These are phyloP conservation scores for Leptographium lundbergii DNA, from an alignment of 2,329 filamentous ascomycete genomes.

Conservation along the genomic window DNA sequence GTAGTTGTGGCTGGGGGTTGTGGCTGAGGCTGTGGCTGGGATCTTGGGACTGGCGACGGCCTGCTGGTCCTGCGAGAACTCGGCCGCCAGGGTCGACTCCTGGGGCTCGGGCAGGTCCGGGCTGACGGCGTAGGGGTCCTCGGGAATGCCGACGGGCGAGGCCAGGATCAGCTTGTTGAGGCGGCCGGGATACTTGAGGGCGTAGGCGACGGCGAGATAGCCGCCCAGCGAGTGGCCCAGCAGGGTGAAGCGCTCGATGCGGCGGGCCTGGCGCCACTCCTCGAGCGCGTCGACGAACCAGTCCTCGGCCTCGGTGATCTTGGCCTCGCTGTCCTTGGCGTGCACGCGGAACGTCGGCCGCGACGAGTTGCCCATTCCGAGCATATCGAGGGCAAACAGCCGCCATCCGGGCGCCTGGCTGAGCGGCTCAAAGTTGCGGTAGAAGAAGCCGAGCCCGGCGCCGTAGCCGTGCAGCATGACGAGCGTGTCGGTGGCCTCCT, in stretches of 20 bases:
- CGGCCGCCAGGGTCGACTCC: conserved; percentile 60
- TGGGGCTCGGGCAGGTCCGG: conserved; percentile 67
- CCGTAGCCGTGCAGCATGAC: conserved; percentile 97
- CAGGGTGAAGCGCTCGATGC: conserved; percentile 86
- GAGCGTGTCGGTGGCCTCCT: conserved; percentile 69
- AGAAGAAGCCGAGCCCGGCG: conserved; percentile 92
- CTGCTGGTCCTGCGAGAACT: conserved; percentile 66
- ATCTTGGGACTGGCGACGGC: too few species aligned
- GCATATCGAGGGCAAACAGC: conserved; percentile 84
- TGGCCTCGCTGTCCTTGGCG: conserved; percentile 68
- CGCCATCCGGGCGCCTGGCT: conserved; percentile 72
- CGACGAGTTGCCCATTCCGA: conserved; percentile 85
- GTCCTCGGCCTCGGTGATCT: conserved; percentile 78
- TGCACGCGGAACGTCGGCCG: conserved; percentile 75
- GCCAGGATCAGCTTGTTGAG: conserved; percentile 94
- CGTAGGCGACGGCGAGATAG: conserved; percentile 90
- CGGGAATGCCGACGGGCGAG: conserved; percentile 86
- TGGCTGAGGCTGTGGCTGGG: too few species aligned
- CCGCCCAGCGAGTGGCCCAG: conserved; percentile 89
- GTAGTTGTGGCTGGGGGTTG: conserved; percentile 17
- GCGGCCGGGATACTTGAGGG: conserved; percentile 87
- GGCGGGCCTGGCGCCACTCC: conserved; percentile 82
- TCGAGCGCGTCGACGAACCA: conserved; percentile 96
- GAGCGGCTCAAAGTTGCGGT: conserved; percentile 90
- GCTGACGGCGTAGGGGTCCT: conserved; percentile 80